Base-by-base conservation (phyloP, 2,329 filamentous ascomycete genomes). In the Chrysoporthe puriensis region DNA sequence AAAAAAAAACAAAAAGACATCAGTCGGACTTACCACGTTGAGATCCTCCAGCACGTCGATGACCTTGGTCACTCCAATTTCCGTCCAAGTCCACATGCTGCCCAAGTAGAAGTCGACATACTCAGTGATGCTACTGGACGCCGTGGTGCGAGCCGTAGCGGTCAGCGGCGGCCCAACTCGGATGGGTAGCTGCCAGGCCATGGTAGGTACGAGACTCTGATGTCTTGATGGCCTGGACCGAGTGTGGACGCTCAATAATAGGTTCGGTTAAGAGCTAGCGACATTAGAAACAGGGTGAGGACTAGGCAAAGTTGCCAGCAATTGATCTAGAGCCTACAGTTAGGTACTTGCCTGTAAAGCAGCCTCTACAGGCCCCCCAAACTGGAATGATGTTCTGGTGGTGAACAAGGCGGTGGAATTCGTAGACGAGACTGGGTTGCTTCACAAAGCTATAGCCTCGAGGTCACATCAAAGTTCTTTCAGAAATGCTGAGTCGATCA, bases 11-110 rank as follows among this genome's bases (percentile, higher is more conserved):
- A 26, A 26, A 26, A 26, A 26, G 2, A 26, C 44, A 57, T 40
- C 18, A 61, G 21, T 13, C 40, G 9, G 4, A 67, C 70, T 44
- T 57, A 74, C 72, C 26, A 72, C 46, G 42, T 67, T 58, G 14
- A 68, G 40, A 5, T 26, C 42, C 14, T 67, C 60, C 18, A 78
- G 62, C 0, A 57, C 57, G 0, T 70, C 52, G 13, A 77, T 66
- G 1, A 77, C 61, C 32, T 68, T 67, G 7, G 70, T 62, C 42
- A 74, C 63, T 16, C 71, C 73, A 6, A 66, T 70, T 5, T 70
- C 67, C 7, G 66, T 71, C 67, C 73, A 77, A 1, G 66, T 46
- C 75, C 76, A 77, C 44, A 76, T 56, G 40, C 71, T 73, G 7
- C 70, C 36, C 11, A 77, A 48, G 58, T 74, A 75, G 61, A 77